These are phyloP conservation scores for Euphorbia pulcherrima DNA, from an alignment of 345 rosid genomes.

Conservation along the genomic window DNA sequence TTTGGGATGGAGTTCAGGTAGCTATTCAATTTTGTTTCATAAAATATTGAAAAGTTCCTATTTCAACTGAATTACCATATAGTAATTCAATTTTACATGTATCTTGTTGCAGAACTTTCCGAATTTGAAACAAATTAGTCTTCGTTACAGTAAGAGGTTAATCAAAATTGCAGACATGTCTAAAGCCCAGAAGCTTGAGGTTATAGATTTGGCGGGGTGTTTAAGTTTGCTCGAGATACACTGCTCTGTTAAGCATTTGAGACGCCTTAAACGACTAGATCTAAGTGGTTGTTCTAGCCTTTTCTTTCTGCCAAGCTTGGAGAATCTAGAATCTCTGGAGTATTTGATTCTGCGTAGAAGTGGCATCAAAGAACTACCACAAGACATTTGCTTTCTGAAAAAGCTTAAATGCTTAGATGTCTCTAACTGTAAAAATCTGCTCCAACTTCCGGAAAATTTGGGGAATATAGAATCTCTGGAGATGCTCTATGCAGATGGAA, in stretches of 20 bases:
- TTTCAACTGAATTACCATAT: no score
- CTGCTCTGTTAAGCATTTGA: background rate
- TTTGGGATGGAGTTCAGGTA: conserved; percentile 9
- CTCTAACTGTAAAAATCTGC: background rate
- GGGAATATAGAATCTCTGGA: background rate
- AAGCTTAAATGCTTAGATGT: background rate
- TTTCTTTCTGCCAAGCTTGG: background rate
- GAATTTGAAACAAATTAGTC: no score
- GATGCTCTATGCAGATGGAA: background rate
- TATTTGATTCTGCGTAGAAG: background rate
- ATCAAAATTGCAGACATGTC: background rate
- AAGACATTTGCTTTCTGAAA: background rate
- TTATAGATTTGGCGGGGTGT: background rate
- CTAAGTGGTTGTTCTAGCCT: background rate
- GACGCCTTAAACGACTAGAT: background rate
- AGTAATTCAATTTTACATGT: no score
- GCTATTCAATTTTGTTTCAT: background rate
- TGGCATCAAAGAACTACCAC: background rate
- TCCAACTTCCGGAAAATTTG: background rate
- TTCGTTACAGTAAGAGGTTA: background rate
- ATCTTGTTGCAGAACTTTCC: no score
- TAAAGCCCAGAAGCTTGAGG: background rate
- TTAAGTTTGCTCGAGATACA: conserved; percentile 5
- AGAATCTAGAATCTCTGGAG: background rate
- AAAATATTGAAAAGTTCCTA: background rate